Evolutionary conservation across 1,284 basidiomycete species (phyloP), one percentile per base, ranked within the genome.

Genomic region (Entoloma clypeatum): DNA sequence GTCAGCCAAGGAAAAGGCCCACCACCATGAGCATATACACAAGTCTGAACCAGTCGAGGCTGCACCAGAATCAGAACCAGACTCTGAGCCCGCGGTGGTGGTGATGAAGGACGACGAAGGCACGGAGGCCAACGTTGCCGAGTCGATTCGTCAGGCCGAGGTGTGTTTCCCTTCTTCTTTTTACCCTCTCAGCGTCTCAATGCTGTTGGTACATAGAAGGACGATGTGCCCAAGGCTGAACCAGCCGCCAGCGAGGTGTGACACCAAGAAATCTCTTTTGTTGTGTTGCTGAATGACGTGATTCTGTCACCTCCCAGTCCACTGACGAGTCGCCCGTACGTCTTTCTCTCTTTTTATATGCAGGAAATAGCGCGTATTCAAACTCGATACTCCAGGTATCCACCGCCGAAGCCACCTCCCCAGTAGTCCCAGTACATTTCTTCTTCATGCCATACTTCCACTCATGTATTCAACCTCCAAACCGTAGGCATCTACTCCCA

Each of bases 91-190:
- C 5, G 48, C 50, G 18, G 46, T 50, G 11, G 50, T 58, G 16
- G 37, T 54, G 8, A 56, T 67, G 57, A 65, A 58, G 49, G 67
- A 68, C 38, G 62, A 61, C 39, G 63, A 64, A 44, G 68, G 64
- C 23, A 61, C 53, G n/a, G 58, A 54, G 24, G 65, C 61, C 18
- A 55, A 68, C 36, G 59, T 69, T 36, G 50, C 62, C 10, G 52
- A 52, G 10, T 60, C 64, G 8, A 46, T 64, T 10, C 45, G 58
- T 17, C 49, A 58, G 39, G 52, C 63, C 25, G 57, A 61, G 54
- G 65, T 66, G 41, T 29, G 58, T 52, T 8, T 25, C 11, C n/a
- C 13, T n/a, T 18, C 16, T 10, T 29, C 23, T 19, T 9, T 22
- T 25, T 18, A 28, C n/a, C 26, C 7, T 26, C 9, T 11, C 26